Evolutionary conservation across 164 flowering plant species (phyloP).

Genomic region (Dillenia suffruticosa): DNA sequence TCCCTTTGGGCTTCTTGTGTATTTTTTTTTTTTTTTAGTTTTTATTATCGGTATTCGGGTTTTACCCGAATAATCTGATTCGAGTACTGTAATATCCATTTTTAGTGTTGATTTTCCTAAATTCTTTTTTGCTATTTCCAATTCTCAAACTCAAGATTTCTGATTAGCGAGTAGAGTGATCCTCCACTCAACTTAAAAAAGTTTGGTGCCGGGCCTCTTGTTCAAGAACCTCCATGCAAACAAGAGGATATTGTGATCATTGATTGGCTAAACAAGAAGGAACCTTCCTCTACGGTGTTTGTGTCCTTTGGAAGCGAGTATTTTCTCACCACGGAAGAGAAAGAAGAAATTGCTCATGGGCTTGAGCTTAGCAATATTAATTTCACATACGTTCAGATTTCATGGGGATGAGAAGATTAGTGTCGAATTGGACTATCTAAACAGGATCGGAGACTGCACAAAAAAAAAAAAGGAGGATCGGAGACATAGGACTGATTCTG

Average conservation of each 20-base stretch:
- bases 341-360: constrained; percentile 30
- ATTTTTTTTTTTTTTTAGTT: too few relatives aligned
- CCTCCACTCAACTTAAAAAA: too few relatives aligned
- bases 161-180: too few relatives aligned
- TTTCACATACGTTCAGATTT: constrained; percentile 34
- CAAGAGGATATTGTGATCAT: constrained; percentile 2
- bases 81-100: too few relatives aligned
- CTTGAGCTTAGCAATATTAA: constrained; percentile 24
- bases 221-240: constrained; percentile 7
- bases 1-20: constrained; percentile 35
- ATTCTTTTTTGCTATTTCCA: too few relatives aligned
- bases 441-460: constrained; percentile 19
- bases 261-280: constrained; percentile 28
- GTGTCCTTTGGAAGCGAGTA: constrained; percentile 44
- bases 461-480: too few relatives aligned
- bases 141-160: too few relatives aligned
- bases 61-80: too few relatives aligned
- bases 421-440: constrained; percentile 16
- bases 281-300: constrained; percentile 16
- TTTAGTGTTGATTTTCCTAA: too few relatives aligned
- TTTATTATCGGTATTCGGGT: too few relatives aligned
- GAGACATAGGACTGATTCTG: constrained; percentile 25
- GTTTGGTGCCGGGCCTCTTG: too few relatives aligned
- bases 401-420: constrained; percentile 11
- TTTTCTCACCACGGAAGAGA: constrained; percentile 26